These are phyloP conservation scores for Sclerospora graminicola DNA, from an alignment of 352 stramenopile genomes.

Conservation along the genomic window DNA sequence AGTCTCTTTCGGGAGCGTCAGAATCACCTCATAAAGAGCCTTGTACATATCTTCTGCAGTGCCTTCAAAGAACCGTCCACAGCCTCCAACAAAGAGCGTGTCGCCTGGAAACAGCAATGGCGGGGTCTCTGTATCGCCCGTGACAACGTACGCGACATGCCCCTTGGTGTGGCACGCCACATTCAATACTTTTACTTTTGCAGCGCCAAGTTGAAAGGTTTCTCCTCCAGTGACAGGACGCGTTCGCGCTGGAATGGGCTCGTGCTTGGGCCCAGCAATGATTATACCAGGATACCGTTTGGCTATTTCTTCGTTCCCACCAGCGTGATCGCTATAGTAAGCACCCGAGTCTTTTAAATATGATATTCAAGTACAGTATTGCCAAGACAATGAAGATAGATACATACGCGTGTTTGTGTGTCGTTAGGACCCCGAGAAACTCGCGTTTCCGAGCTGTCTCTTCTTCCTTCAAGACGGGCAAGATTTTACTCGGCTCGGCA, in stretches of 20 bases:
- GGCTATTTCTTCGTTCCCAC: constrained; percentile 63
- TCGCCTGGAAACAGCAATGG: constrained; percentile 82
- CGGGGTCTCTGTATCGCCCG: constrained; percentile 59
- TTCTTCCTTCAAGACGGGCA: constrained; percentile 62
- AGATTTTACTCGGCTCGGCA: constrained; percentile 49
- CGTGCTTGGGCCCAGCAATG: constrained; percentile 57
- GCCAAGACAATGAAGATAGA: too few relatives aligned
- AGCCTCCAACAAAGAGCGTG: constrained; percentile 81
- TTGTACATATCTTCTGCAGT: constrained; percentile 84
- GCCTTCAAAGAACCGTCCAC: constrained; percentile 84
- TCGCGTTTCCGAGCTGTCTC: constrained; percentile 47
- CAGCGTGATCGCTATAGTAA: constrained; percentile 56
- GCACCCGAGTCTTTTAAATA: too few relatives aligned
- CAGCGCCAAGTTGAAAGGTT: constrained; percentile 69
- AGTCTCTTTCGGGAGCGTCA: constrained; percentile 78
- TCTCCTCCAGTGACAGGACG: constrained; percentile 58
- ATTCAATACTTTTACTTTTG: constrained; percentile 61
- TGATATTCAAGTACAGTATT: too few relatives aligned
- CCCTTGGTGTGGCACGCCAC: constrained; percentile 80
- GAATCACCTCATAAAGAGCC: constrained; percentile 80
- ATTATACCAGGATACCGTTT: constrained; percentile 50
- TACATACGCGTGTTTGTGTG: constrained; percentile 85
- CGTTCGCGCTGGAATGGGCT: constrained; percentile 72
- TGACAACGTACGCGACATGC: constrained; percentile 82
- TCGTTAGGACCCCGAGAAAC: constrained; percentile 86